Percentiles rank a stretch among this genome's conserved stretches.
phyloP scores from a whole-genome alignment of 164 flowering plant species.

The Pachysandra terminalis region DNA sequence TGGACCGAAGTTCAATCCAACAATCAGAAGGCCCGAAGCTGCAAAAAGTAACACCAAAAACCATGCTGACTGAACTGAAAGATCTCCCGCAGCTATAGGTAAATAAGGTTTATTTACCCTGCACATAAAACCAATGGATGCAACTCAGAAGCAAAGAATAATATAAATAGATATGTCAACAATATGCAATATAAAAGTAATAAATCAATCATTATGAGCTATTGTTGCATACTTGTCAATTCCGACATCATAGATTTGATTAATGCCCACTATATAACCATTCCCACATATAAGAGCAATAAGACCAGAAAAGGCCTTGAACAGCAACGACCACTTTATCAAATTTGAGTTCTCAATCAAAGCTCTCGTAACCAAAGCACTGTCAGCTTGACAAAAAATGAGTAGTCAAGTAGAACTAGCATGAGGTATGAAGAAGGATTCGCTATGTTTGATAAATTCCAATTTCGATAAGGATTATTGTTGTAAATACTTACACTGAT shows the following conservation, averaged over 20 bases:
- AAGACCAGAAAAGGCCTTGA: slow-evolving; percentile 84
- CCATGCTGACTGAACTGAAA: slow-evolving; percentile 94
- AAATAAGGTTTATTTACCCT: slow-evolving; percentile 98
- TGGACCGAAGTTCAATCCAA: slow-evolving; percentile 76
- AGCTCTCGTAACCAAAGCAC: slow-evolving; percentile 88
- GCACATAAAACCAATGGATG: slow-evolving; percentile 24
- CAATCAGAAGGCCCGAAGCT: slow-evolving; percentile 61
- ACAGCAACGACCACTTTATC: slow-evolving; percentile 80
- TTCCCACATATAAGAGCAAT: slow-evolving; percentile 92
- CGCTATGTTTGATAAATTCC: not conserved
- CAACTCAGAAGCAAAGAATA: slow-evolving; percentile 2
- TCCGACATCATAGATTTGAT: slow-evolving; percentile 93
- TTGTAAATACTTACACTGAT: slow-evolving; percentile 51
- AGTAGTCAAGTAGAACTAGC: slow-evolving; percentile 1
- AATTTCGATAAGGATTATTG: not conserved
- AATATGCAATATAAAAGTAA: not conserved
- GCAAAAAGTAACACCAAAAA: slow-evolving; percentile 75
- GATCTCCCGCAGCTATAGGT: slow-evolving; percentile 99
- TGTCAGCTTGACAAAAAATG: slow-evolving; percentile 30
- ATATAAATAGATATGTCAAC: not conserved
- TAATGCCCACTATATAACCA: slow-evolving; percentile 98
- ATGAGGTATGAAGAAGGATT: not conserved
- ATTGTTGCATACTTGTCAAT: slow-evolving; percentile 78
- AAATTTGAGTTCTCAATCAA: slow-evolving; percentile 79
- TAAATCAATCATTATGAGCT: not conserved